A percentile compares a stretch with the other conserved stretches of the same genome.
Conservation (phyloP, 192 early-diverging fungal species). For the Physocladia obscura region DNA sequence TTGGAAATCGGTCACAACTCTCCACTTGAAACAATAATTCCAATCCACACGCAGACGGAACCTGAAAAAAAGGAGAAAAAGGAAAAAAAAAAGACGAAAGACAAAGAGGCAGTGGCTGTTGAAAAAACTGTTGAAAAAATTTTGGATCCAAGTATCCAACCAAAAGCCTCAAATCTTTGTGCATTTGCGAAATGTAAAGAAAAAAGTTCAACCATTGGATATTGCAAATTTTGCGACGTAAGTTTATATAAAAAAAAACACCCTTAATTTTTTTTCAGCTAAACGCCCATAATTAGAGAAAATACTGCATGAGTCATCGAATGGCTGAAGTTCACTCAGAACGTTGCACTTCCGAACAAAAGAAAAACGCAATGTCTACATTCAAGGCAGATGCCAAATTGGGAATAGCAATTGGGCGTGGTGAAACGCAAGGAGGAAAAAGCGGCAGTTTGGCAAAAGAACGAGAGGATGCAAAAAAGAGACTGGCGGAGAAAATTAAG, state of each 20-base stretch:
- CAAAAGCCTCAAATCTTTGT: constrained; percentile 15
- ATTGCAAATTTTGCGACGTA: constrained; percentile 19
- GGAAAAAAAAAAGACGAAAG: neutral
- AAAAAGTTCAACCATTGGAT: constrained; percentile 1
- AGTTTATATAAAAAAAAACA: neutral
- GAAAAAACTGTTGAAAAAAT: constrained; percentile 11
- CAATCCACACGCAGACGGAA: neutral
- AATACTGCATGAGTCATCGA: constrained; percentile 24
- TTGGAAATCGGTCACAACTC: too few species aligned
- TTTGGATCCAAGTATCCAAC: constrained; percentile 2
- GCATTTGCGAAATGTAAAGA: constrained; percentile 8
- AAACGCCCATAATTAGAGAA: neutral
- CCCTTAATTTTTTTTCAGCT: neutral
- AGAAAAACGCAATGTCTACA: neutral
- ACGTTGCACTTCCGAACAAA: neutral
- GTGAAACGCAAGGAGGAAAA: constrained; percentile 23
- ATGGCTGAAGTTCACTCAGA: constrained; percentile 12
- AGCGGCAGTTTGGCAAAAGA: constrained; percentile 24
- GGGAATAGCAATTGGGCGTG: constrained; percentile 12
- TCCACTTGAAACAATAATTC: too few species aligned
- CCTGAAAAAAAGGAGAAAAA: neutral
- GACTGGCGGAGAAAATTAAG: constrained; percentile 15
- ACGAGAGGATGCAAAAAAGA: constrained; percentile 21
- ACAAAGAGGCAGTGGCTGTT: neutral
- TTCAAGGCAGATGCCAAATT: constrained; percentile 23